Base-by-base conservation (phyloP, 2,329 filamentous ascomycete species). In the Pseudogymnoascus sp. region DNA sequence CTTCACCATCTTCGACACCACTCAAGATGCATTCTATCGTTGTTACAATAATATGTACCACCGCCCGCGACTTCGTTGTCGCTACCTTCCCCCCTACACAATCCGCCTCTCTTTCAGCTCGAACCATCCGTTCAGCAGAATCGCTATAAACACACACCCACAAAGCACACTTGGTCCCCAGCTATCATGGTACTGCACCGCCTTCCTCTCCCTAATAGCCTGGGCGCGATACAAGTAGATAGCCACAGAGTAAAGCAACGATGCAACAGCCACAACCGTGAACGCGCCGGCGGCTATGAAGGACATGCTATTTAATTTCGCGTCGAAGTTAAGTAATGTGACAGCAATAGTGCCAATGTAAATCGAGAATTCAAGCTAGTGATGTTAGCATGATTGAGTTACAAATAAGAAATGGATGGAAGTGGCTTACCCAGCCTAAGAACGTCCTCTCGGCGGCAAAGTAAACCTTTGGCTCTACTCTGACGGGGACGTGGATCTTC, bases 391-490 rank as follows among this genome's bases (percentile, higher is more conserved):
- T 17, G 58, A 13, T 58, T 31, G 38, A 61, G n/a, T 55, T 39
- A 41, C 51, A 44, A 42, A 17, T 33, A 8, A 44, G 61, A 29
- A 44, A 59, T 60, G n/a, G 27, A 61, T 5, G 44, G n/a, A 15
- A 62, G 21, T 10, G 51, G 71, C 85, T 78, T 77, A 89, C 87
- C 92, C 94, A 99, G 66, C 91, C 90, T 63, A 99, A 82, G 77
- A 97, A 99, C 0, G 94, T 99, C 66, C 94, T 85, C 76, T 99
- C 94, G 0, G 92, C 92, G 21, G 94, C 94, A 73, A 99, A 96
- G 75, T 92, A 96, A 59, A 99, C 94, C 77, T 99, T 99, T 35
- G 94, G 94, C 75, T 99, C 94, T 35, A 99, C 92, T 58, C 94
- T 87, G 62, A 97, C 88, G 12, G 93, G 93, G 25, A 99, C 94